Conservation (phyloP, 2,329 filamentous ascomycete species). For the Zymoseptoria ardabiliae region DNA sequence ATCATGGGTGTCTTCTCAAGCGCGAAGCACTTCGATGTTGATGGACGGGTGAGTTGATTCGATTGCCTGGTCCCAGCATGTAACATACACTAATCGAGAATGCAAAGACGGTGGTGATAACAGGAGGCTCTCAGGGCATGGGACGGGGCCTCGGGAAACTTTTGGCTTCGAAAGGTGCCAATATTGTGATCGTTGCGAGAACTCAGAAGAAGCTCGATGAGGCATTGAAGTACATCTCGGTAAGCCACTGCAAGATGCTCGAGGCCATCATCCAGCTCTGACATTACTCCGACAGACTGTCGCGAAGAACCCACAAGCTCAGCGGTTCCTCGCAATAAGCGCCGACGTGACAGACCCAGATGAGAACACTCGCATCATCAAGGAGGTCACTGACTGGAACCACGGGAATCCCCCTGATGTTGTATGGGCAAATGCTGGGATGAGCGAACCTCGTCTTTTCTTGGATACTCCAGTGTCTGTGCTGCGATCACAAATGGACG, state of each 20-base stretch:
- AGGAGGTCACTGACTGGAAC: constrained; percentile 73
- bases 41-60: constrained; percentile 62
- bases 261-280: background rate
- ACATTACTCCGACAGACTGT: constrained; percentile 44
- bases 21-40: constrained; percentile 73
- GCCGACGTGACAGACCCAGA: constrained; percentile 68
- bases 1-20: constrained; percentile 62
- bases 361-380: constrained; percentile 63
- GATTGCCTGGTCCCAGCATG: background rate
- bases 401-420: constrained; percentile 65
- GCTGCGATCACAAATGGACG: constrained; percentile 74
- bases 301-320: constrained; percentile 57
- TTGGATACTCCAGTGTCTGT: constrained; percentile 61
- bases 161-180: constrained; percentile 75
- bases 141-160: constrained; percentile 67
- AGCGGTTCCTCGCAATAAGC: constrained; percentile 76
- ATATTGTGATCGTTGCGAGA: constrained; percentile 77
- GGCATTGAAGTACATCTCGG: constrained; percentile 59
- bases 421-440: constrained; percentile 84
- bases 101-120: constrained; percentile 73
- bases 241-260: constrained; percentile 28
- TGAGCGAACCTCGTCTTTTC: constrained; percentile 67
- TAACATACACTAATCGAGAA: constrained; percentile 3
- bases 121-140: constrained; percentile 89
- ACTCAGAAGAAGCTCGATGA: constrained; percentile 65